phyloP scores from a whole-genome alignment of 352 stramenopile species.

The Phytophthora vignae region DNA sequence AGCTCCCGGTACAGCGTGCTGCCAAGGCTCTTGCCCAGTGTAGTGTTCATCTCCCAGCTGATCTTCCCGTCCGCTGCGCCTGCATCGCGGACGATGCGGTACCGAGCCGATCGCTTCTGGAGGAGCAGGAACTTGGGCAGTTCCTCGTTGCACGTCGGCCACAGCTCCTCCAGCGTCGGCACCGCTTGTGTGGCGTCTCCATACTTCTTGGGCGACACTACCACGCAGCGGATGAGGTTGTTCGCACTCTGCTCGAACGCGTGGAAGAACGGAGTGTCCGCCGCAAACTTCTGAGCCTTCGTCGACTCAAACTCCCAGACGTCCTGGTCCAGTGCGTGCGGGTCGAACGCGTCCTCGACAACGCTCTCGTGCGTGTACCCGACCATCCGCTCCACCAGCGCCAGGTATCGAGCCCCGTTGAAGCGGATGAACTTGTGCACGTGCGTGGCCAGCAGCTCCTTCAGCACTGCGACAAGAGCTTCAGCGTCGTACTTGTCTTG shows the following conservation, averaged over 20 bases:
- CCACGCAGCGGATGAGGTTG: slow-evolving; percentile 47
- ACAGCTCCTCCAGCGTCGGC: slow-evolving; percentile 49
- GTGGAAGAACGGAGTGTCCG: slow-evolving; percentile 31
- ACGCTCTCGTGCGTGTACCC: slow-evolving; percentile 47
- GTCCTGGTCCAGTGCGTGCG: slow-evolving; percentile 46
- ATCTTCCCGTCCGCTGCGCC: slow-evolving; percentile 10
- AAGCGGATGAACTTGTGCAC: slow-evolving; percentile 69
- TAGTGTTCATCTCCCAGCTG: slow-evolving; percentile 48
- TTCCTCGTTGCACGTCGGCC: slow-evolving; percentile 52
- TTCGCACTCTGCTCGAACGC: slow-evolving; percentile 41
- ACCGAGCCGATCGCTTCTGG: slow-evolving; percentile 65
- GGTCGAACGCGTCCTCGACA: slow-evolving; percentile 49
- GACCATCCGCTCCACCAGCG: slow-evolving; percentile 57
- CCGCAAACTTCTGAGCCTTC: slow-evolving; percentile 28
- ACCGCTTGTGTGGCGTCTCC: slow-evolving; percentile 1
- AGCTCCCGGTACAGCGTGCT: slow-evolving; percentile 33
- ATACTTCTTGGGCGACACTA: slow-evolving; percentile 12
- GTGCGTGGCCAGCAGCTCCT: slow-evolving; percentile 59
- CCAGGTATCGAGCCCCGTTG: slow-evolving; percentile 51
- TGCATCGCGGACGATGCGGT: slow-evolving; percentile 40
- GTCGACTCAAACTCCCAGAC: slow-evolving; percentile 40
- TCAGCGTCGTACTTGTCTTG: slow-evolving; percentile 10
- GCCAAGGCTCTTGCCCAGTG: slow-evolving; percentile 33
- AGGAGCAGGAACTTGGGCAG: slow-evolving; percentile 67
- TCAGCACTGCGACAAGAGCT: slow-evolving; percentile 43